A percentile compares a stretch with the other conserved stretches of the same genome.
Evolutionary conservation across 345 rosid genomes (phyloP).

Genomic region (Sisymbrium altissimum): DNA sequence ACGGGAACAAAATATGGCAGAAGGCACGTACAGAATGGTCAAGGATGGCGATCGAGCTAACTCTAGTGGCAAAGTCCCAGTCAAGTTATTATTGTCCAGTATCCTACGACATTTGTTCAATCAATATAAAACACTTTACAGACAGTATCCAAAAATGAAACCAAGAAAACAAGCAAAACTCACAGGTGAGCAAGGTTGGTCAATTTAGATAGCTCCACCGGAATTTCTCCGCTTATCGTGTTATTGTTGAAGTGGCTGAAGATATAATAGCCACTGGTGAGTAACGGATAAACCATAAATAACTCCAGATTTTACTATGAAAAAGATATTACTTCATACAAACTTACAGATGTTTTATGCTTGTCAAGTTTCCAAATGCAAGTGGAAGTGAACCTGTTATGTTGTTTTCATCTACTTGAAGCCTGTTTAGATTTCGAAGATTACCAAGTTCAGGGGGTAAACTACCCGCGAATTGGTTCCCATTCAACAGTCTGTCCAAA

Average conservation of each 20-base stretch:
- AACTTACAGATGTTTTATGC: slow-evolving; percentile 70
- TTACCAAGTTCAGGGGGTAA: slow-evolving; percentile 77
- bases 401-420: slow-evolving; percentile 75
- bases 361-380: slow-evolving; percentile 57
- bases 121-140: background rate
- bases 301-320: background rate
- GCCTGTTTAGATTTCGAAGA: slow-evolving; percentile 50
- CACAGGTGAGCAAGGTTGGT: slow-evolving; percentile 70
- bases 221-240: slow-evolving; percentile 66
- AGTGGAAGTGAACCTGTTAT: slow-evolving; percentile 74
- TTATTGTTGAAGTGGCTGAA: slow-evolving; percentile 90
- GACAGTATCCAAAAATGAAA: background rate
- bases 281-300: slow-evolving; percentile 10
- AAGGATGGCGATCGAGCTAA: slow-evolving; percentile 46
- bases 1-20: background rate
- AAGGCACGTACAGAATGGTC: slow-evolving; percentile 55
- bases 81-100: slow-evolving; percentile 67
- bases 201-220: slow-evolving; percentile 55
- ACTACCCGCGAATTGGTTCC: slow-evolving; percentile 67
- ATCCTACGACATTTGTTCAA: slow-evolving; percentile 48
- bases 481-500: slow-evolving; percentile 74
- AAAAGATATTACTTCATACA: slow-evolving; percentile 13
- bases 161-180: slow-evolving; percentile 29
- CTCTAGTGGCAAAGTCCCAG: slow-evolving; percentile 65
- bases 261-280: slow-evolving; percentile 7